Conservation (phyloP, 768 basidiomycete species). For the Hygrophoropsis aurantiaca region DNA sequence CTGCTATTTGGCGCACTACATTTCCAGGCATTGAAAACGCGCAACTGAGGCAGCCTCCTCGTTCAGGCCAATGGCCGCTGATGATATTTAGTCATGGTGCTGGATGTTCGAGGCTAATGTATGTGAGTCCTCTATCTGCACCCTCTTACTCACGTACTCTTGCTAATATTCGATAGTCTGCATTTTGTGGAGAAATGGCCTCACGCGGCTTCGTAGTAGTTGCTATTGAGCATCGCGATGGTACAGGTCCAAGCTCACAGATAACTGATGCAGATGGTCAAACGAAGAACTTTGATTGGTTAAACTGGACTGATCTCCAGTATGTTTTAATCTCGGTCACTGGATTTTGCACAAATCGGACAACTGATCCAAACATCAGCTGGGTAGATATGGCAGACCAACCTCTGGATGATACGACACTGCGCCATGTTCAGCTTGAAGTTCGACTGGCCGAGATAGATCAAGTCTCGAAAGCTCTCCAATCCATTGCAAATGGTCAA, state of each 20-base stretch:
- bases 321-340: constrained; percentile 1
- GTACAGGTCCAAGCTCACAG: constrained; percentile 37
- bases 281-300: constrained; percentile 30
- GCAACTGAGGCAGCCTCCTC: constrained; percentile 15
- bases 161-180: constrained; percentile 13
- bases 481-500: constrained; percentile 7
- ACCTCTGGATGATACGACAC: constrained; percentile 31
- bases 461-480: constrained; percentile 25
- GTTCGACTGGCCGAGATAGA: constrained; percentile 41
- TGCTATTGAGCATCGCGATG: constrained; percentile 48
- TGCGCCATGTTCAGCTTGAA: constrained; percentile 28
- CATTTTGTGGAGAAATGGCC: constrained; percentile 45
- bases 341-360: background rate
- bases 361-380: constrained; percentile 6
- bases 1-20: constrained; percentile 30
- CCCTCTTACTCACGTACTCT: background rate
- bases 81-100: constrained; percentile 49
- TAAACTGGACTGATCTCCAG: constrained; percentile 30
- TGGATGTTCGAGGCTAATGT: constrained; percentile 40
- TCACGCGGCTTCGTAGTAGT: constrained; percentile 45
- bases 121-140: constrained; percentile 16
- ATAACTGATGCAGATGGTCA: constrained; percentile 18
- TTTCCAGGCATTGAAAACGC: constrained; percentile 30
- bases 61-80: constrained; percentile 31
- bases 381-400: constrained; percentile 31